Evolutionary conservation across 2,329 filamentous ascomycete genomes (phyloP).

Genomic region (Cercospora sp.): DNA sequence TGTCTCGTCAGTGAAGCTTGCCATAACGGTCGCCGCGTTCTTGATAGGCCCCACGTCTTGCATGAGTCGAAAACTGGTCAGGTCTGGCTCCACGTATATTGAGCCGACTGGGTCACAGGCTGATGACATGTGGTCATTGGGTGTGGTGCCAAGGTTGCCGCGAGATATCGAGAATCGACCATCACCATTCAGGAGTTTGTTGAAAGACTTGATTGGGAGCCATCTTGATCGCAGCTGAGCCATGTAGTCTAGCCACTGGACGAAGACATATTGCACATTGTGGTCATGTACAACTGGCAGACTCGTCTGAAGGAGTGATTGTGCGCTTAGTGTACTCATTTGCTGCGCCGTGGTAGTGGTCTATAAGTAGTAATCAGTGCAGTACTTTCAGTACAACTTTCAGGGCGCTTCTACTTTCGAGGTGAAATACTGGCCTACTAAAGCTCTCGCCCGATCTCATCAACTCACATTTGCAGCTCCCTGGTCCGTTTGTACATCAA

Average conservation of each 20-base stretch:
- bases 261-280: conserved; percentile 59
- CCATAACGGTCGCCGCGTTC: conserved; percentile 64
- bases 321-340: neutral
- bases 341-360: neutral
- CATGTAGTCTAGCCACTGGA: conserved; percentile 80
- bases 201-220: conserved; percentile 58
- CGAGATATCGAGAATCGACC: conserved; percentile 60
- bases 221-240: conserved; percentile 65
- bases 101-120: conserved; percentile 61
- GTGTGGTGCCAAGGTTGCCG: conserved; percentile 65
- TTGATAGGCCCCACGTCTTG: conserved; percentile 47
- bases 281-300: neutral
- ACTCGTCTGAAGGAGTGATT: neutral
- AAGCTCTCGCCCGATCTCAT: neutral
- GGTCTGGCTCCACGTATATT: conserved; percentile 66
- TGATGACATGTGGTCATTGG: conserved; percentile 61
- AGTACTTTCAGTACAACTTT: neutral
- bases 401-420: neutral
- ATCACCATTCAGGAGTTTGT: conserved; percentile 37
- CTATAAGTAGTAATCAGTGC: neutral
- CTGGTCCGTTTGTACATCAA: neutral
- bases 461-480: neutral
- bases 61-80: conserved; percentile 59
- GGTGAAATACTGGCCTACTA: neutral
- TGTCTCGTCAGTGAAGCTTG: conserved; percentile 62